Base-by-base conservation (phyloP, 2,329 filamentous ascomycete genomes). In the Dothideomycetes sp. region DNA sequence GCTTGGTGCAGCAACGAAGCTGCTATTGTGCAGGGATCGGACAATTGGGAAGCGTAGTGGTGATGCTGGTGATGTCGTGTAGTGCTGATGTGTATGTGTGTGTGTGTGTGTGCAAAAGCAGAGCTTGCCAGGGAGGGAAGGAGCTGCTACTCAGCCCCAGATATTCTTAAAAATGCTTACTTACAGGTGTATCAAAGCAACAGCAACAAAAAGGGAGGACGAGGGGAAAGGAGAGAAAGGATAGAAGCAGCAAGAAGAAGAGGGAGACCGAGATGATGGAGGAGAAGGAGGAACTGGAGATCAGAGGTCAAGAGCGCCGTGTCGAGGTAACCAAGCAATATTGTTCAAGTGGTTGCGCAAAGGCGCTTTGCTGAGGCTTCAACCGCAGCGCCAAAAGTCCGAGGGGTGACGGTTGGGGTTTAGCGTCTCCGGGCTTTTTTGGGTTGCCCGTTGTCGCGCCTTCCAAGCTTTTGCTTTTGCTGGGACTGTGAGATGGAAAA, bases 321-420 rank as follows among this genome's bases (percentile, higher is more conserved):
- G 20, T 33, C 22, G 32, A 30, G 24, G 33, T 22, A 24, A 29
- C n/a, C 10, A 4, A 31, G 33, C 33, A 43, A 38, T 43, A 37
- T 32, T 43, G 32, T 22, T 38, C 39, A 33, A 37, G 28, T 29
- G 15, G 33, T 33, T 33, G 41, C 27, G 38, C 29, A 32, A n/a
- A 22, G 33, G 33, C 33, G 27, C 36, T 35, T 31, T 43, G 40
- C 35, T 44, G 35, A 44, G 34, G 42, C 42, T 44, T 44, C 42
- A 44, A 44, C 40, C 33, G 40, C 40, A 43, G 40, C 23, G 32
- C 36, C 39, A 41, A 35, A 42, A 42, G 39, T 42, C 39, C 39
- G 39, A 34, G 36, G 22, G 20, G 36, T 32, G 36, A 27, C 38
- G 30, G 38, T 41, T 41, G 38, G 33, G 37, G 22, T 24, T 25